These are phyloP conservation scores for Fusarium verticillioides DNA, from an alignment of 2,329 filamentous ascomycete genomes.

Conservation along the genomic window DNA sequence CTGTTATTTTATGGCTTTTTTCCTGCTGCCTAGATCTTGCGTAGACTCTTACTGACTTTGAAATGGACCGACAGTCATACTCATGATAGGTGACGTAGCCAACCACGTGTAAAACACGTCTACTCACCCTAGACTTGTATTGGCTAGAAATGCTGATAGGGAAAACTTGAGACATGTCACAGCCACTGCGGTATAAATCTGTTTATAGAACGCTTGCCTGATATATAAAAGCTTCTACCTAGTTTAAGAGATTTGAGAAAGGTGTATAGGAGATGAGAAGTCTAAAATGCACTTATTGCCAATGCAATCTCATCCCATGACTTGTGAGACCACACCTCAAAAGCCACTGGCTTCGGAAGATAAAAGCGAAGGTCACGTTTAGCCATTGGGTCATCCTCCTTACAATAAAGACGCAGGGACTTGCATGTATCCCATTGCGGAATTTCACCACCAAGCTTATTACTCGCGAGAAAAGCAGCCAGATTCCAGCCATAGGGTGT, in stretches of 20 bases:
- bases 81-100: background rate
- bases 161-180: background rate
- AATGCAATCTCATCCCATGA: background rate
- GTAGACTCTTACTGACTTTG: background rate
- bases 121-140: background rate
- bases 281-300: too few species aligned
- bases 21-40: background rate
- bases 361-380: fast-evolving
- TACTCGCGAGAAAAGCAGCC: background rate
- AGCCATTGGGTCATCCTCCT: background rate
- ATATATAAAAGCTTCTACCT: too few species aligned
- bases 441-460: background rate
- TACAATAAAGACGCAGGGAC: background rate
- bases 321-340: fast-evolving
- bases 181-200: too few species aligned
- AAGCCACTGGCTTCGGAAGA: background rate
- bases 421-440: background rate
- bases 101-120: background rate
- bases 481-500: conserved; percentile 15
- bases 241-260: background rate
- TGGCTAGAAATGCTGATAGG: fast-evolving
- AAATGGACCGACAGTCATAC: background rate
- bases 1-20: fast-evolving
- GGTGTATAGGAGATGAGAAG: background rate
- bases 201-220: too few species aligned